Evolutionary conservation across 441 rosid genomes (phyloP).

Genomic region (Francoa sonchifolia): DNA sequence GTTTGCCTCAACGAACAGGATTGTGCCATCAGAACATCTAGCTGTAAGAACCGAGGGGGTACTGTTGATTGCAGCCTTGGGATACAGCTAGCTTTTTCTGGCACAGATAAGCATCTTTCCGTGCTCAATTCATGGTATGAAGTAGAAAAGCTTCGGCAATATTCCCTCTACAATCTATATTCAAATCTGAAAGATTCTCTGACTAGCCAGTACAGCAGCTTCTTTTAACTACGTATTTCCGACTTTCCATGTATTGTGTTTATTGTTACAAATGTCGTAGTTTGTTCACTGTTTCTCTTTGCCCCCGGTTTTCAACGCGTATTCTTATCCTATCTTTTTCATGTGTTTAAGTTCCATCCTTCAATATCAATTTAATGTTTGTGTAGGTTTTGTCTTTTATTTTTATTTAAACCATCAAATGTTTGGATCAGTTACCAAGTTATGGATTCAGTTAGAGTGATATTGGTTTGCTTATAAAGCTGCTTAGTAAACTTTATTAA

Average conservation of each 20-base stretch:
- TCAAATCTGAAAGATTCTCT: constrained; percentile 64
- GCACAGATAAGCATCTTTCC: constrained; percentile 81
- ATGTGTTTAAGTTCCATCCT: too few species aligned
- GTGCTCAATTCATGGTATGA: constrained; percentile 91
- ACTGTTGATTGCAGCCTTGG: constrained; percentile 84
- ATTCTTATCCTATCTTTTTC: too few species aligned
- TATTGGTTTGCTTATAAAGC: too few species aligned
- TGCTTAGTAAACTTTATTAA: too few species aligned
- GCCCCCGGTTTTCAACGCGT: too few species aligned
- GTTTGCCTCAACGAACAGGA: constrained; percentile 76
- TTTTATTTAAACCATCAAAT: too few species aligned
- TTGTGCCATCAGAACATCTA: constrained; percentile 57
- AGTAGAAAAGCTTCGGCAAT: constrained; percentile 75
- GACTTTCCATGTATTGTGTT: not conserved
- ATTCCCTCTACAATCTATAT: constrained; percentile 77
- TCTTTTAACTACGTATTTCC: constrained; percentile 28
- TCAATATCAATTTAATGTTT: too few species aligned
- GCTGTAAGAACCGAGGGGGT: constrained; percentile 64
- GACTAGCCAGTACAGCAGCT: constrained; percentile 43
- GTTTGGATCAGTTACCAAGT: too few species aligned
- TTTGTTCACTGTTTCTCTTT: too few species aligned
- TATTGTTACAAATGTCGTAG: not conserved
- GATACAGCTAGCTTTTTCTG: constrained; percentile 87
- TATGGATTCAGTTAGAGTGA: too few species aligned
- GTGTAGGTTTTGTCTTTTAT: too few species aligned